A percentile compares a stretch with the other conserved stretches of the same genome.
These are phyloP conservation scores for Ophiocordyceps robertsii DNA, from an alignment of 2,329 filamentous ascomycete species.

Conservation along the genomic window DNA sequence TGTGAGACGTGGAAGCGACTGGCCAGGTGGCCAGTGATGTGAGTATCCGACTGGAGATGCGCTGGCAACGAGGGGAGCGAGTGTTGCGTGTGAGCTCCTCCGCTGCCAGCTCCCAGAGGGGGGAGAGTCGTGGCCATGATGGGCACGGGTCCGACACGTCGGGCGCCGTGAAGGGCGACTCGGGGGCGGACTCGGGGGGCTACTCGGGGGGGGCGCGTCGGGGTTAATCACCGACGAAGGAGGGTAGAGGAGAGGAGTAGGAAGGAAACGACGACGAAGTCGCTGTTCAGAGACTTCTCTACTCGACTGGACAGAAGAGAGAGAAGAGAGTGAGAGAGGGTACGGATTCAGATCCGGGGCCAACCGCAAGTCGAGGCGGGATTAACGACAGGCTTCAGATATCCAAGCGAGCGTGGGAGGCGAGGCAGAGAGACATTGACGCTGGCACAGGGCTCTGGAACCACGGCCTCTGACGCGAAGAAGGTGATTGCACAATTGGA, in stretches of 20 bases:
- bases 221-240: background rate
- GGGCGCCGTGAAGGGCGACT: slow-evolving; percentile 9
- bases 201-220: background rate
- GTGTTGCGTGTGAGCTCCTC: slow-evolving; percentile 62
- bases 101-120: slow-evolving; percentile 31
- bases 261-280: too few relatives aligned
- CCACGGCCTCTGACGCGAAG: background rate
- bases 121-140: slow-evolving; percentile 49
- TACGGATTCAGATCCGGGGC: background rate
- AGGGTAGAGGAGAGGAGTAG: too few relatives aligned
- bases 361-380: background rate
- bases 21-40: slow-evolving; percentile 70
- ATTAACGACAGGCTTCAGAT: background rate
- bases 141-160: slow-evolving; percentile 18
- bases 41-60: slow-evolving; percentile 66
- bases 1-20: slow-evolving; percentile 85
- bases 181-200: too few relatives aligned
- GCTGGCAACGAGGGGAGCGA: slow-evolving; percentile 80
- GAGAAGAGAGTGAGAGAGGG: background rate
- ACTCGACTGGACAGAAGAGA: background rate
- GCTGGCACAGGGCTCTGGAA: background rate
- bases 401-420: slow-evolving; percentile 1
- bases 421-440: background rate
- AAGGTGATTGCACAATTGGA: background rate
- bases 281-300: too few relatives aligned